Percentiles rank a stretch among this genome's conserved stretches.
These are phyloP conservation scores for Boletus edulis DNA, from an alignment of 768 basidiomycete species.

Conservation along the genomic window DNA sequence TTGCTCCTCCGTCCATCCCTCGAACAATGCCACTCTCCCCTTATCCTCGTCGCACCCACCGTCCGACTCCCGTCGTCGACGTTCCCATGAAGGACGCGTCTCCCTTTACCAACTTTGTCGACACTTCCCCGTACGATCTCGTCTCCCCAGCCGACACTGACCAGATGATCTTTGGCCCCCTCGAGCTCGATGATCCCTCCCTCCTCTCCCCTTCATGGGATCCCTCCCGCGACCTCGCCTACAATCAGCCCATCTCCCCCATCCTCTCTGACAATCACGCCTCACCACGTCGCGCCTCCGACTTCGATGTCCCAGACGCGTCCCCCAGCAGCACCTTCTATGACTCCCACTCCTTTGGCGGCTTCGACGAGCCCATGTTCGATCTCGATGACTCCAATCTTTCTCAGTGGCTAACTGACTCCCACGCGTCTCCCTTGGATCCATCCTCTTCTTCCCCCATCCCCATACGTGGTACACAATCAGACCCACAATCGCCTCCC, in stretches of 20 bases:
- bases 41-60: constrained; percentile 36
- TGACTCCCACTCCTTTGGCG: constrained; percentile 30
- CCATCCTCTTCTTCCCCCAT: constrained; percentile 55
- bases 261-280: constrained; percentile 36
- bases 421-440: constrained; percentile 38
- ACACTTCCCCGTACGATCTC: constrained; percentile 43
- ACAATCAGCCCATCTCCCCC: constrained; percentile 41
- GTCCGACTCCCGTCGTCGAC: constrained; percentile 18
- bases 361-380: constrained; percentile 32
- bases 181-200: constrained; percentile 32
- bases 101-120: constrained; percentile 35
- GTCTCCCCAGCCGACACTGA: constrained; percentile 28
- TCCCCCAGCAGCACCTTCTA: constrained; percentile 37
- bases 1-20: constrained; percentile 27
- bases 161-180: constrained; percentile 35
- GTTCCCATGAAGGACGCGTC: constrained; percentile 28
- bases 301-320: constrained; percentile 42
- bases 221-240: constrained; percentile 32
- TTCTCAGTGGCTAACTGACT: constrained; percentile 64
- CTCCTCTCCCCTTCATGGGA: constrained; percentile 31
- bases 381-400: constrained; percentile 45
- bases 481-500: constrained; percentile 42
- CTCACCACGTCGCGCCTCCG: constrained; percentile 39
- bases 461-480: constrained; percentile 51
- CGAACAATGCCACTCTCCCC: constrained; percentile 42